A percentile compares a stretch with the other conserved stretches of the same genome.
Conservation (phyloP, 371 early-diverging fungal species). For the Cokeromyces recurvatus region DNA sequence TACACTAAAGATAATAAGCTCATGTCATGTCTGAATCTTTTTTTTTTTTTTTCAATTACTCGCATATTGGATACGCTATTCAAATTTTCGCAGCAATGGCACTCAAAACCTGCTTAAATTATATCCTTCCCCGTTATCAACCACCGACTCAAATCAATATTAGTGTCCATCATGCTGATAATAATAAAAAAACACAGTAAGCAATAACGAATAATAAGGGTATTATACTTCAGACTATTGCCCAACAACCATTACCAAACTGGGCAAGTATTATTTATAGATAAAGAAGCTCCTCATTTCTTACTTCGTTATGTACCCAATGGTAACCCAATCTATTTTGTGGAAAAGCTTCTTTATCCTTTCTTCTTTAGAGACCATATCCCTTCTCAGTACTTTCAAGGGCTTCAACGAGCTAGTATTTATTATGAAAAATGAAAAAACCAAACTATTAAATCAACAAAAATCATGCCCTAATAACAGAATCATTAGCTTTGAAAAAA, state of each 20-base stretch:
- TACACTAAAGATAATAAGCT: too few species aligned
- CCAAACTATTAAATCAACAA: not conserved
- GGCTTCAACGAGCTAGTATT: slow-evolving; percentile 17
- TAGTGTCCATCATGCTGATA: too few species aligned
- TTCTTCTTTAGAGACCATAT: slow-evolving; percentile 28
- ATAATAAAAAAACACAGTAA: too few species aligned
- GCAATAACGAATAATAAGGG: not conserved
- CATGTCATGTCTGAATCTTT: slow-evolving; percentile 17
- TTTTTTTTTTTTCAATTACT: slow-evolving; percentile 33
- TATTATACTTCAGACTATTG: not conserved
- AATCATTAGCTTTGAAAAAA: slow-evolving; percentile 2
- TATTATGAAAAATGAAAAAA: slow-evolving; percentile 15
- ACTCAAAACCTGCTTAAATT: slow-evolving; percentile 20
- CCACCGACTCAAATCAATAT: slow-evolving; percentile 21
- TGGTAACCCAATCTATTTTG: slow-evolving; percentile 16
- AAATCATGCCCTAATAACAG: not conserved
- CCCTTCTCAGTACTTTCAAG: slow-evolving; percentile 20
- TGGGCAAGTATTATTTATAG: too few species aligned
- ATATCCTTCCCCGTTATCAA: slow-evolving; percentile 20
- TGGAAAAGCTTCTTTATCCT: slow-evolving; percentile 22
- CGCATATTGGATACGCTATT: slow-evolving; percentile 32
- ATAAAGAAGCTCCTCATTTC: too few species aligned
- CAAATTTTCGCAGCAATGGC: slow-evolving; percentile 22
- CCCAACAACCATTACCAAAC: not conserved
- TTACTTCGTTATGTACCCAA: slow-evolving; percentile 2